phyloP scores from a whole-genome alignment of 2,329 filamentous ascomycete genomes.

The Botrytis byssoidea region DNA sequence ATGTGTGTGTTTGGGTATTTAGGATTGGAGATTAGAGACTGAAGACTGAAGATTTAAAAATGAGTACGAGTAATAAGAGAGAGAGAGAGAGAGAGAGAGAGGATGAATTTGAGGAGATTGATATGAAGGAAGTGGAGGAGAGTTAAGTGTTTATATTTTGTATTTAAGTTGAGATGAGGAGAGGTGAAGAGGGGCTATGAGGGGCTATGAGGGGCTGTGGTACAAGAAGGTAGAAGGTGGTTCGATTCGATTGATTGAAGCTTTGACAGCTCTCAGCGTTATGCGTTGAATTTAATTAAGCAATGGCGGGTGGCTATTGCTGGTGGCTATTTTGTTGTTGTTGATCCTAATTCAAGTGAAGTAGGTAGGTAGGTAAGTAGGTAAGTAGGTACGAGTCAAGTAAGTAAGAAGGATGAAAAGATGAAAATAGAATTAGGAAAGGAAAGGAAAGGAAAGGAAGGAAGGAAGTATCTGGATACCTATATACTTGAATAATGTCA shows the following conservation, averaged over 20 bases:
- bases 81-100: neutral
- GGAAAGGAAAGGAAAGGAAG: neutral
- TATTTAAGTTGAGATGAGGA: neutral
- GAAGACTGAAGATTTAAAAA: conserved; percentile 7
- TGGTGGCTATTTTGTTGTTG: neutral
- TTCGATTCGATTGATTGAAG: neutral
- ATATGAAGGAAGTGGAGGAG: neutral
- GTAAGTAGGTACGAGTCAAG: neutral
- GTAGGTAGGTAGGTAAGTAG: neutral
- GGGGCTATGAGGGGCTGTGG: neutral
- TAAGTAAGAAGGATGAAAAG: neutral
- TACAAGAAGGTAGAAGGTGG: neutral
- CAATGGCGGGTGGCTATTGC: neutral
- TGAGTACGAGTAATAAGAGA: neutral
- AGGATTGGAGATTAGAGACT: neutral
- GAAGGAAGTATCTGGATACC: neutral
- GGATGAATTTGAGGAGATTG: neutral
- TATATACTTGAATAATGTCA: neutral
- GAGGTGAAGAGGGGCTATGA: neutral
- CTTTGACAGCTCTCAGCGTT: neutral
- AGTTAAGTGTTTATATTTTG: neutral
- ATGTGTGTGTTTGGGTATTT: neutral
- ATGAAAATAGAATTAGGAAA: neutral
- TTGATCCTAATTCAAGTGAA: neutral
- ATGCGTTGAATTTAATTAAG: neutral